These are phyloP conservation scores for Allantophomopsis cytisporea DNA, from an alignment of 2,329 filamentous ascomycete species.

Conservation along the genomic window DNA sequence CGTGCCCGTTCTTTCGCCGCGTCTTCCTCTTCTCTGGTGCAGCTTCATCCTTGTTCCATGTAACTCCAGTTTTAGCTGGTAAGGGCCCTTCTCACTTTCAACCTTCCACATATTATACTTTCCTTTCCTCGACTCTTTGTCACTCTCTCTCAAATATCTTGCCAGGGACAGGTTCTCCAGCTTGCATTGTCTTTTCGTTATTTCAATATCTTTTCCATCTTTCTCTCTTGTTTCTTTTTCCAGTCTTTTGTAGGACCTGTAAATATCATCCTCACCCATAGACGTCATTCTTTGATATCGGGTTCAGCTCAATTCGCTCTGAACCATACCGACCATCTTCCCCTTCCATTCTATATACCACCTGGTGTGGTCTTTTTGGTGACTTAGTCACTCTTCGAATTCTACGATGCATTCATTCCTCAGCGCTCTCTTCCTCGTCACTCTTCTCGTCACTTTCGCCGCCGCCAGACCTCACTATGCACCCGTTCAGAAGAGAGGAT, in stretches of 20 bases:
- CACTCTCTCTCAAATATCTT: background rate
- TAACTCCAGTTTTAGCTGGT: no score
- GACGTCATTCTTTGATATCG: background rate
- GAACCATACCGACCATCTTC: no score
- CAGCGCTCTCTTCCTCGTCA: conserved; percentile 25
- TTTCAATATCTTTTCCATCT: no score
- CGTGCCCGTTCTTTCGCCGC: no score
- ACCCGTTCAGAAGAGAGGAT: conserved; percentile 25
- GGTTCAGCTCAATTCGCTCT: background rate
- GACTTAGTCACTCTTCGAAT: conserved; percentile 3
- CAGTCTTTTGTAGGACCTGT: background rate
- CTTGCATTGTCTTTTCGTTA: no score
- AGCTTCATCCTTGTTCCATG: no score
- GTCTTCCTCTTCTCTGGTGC: no score
- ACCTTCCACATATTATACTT: no score
- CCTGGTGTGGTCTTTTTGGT: conserved; percentile 17
- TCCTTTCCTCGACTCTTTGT: background rate
- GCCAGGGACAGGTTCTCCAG: background rate
- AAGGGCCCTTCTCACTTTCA: no score
- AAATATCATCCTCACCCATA: conserved; percentile 6
- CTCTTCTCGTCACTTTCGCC: conserved; percentile 30
- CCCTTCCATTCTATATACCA: conserved; percentile 5
- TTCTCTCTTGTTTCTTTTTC: background rate
- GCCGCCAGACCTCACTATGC: conserved; percentile 33
- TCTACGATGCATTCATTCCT: conserved; percentile 16